Percentiles rank a stretch among this genome's conserved stretches.
Conservation (phyloP, 1,284 basidiomycete genomes). For the Leucoagaricus sp. region DNA sequence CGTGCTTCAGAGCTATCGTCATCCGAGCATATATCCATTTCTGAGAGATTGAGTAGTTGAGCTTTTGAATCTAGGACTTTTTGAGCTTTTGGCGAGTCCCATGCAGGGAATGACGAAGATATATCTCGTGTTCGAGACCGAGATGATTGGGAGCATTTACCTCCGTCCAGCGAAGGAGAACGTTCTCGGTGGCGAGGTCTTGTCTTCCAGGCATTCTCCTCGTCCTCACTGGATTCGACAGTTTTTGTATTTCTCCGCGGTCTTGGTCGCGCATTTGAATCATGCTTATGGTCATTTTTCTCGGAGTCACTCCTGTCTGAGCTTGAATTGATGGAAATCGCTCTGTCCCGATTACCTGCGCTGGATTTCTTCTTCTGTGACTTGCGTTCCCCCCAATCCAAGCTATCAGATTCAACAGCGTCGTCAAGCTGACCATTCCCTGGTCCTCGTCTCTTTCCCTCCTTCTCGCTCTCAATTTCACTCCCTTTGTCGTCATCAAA, state of each 20-base stretch:
- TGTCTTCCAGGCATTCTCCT: neutral
- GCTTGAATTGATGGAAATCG: neutral
- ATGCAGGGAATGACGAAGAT: neutral
- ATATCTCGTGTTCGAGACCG: neutral
- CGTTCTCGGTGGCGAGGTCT: neutral
- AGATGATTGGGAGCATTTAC: no score
- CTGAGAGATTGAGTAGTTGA: neutral
- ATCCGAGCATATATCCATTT: conserved; percentile 2
- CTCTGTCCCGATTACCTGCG: neutral
- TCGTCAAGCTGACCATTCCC: no score
- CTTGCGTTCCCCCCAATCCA: no score
- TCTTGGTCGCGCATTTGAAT: neutral
- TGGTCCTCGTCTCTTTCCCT: conserved; percentile 22
- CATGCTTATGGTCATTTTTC: neutral
- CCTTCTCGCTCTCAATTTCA: conserved; percentile 19
- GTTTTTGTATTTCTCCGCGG: neutral
- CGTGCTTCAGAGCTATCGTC: neutral
- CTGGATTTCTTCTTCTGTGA: neutral
- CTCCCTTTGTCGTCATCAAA: conserved; percentile 23
- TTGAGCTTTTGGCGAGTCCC: neutral
- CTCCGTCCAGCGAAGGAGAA: neutral
- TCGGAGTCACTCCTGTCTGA: neutral
- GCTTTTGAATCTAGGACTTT: neutral
- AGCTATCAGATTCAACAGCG: no score
- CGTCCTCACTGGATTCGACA: conserved; percentile 7